Percentiles rank a stretch among this genome's conserved stretches.
These are phyloP conservation scores for Fusarium pininemorale DNA, from an alignment of 2,329 filamentous ascomycete genomes.

Conservation along the genomic window DNA sequence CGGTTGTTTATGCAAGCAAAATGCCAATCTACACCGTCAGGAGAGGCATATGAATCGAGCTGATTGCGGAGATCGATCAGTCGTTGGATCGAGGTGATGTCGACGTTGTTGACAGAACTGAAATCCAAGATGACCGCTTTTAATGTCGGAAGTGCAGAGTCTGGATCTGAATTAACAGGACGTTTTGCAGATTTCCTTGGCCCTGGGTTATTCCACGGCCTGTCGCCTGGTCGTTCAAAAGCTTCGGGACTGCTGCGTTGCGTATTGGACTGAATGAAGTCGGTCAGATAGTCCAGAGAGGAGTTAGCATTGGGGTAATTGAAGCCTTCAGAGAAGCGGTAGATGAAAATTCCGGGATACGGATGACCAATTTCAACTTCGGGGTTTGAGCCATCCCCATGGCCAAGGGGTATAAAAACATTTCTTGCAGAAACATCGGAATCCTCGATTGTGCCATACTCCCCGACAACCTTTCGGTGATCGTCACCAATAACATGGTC, in stretches of 20 bases:
- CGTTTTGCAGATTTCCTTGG: slow-evolving; percentile 61
- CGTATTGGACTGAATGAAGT: slow-evolving; percentile 74
- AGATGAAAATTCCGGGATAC: slow-evolving; percentile 94
- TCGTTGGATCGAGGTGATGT: slow-evolving; percentile 90
- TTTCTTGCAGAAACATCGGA: slow-evolving; percentile 69
- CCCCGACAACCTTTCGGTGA: slow-evolving; percentile 54
- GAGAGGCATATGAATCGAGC: slow-evolving; percentile 83
- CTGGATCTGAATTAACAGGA: slow-evolving; percentile 38
- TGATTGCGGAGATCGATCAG: slow-evolving; percentile 96
- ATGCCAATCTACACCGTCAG: slow-evolving; percentile 91
- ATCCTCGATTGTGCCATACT: slow-evolving; percentile 66
- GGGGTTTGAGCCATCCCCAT: slow-evolving; percentile 91
- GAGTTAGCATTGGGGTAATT: slow-evolving; percentile 95
- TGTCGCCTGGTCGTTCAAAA: slow-evolving; percentile 75
- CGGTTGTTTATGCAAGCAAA: slow-evolving; percentile 89
- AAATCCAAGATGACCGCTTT: slow-evolving; percentile 96
- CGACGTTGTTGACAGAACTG: slow-evolving; percentile 91
- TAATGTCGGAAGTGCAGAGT: slow-evolving; percentile 71
- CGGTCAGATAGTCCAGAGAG: slow-evolving; percentile 81
- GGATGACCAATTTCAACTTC: slow-evolving; percentile 80
- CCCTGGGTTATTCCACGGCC: slow-evolving; percentile 95
- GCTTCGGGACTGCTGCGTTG: slow-evolving; percentile 77
- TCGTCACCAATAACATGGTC: slow-evolving; percentile 77
- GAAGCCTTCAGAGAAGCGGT: slow-evolving; percentile 92
- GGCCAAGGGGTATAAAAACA: slow-evolving; percentile 86